Percentiles rank a stretch among this genome's conserved stretches.
Conservation (phyloP, 2,329 filamentous ascomycete genomes). For the Ceratocystis huliohia region DNA sequence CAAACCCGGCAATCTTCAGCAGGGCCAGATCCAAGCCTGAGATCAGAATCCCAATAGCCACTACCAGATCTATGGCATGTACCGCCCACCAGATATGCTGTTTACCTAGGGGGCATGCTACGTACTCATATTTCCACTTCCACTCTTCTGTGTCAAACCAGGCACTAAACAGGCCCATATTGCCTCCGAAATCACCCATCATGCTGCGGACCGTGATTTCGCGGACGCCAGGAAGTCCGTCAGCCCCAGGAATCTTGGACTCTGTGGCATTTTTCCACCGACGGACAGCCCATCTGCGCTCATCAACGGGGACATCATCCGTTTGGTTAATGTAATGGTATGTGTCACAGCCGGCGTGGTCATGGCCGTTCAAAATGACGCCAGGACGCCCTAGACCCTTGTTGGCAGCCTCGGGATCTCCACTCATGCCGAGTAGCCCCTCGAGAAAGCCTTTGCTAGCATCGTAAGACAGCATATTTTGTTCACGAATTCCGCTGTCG, state of each 20-base stretch:
- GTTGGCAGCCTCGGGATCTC: slow-evolving; percentile 44
- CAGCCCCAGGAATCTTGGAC: slow-evolving; percentile 31
- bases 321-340: slow-evolving; percentile 67
- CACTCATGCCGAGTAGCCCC: slow-evolving; percentile 68
- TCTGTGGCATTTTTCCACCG: slow-evolving; percentile 36
- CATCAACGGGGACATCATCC: slow-evolving; percentile 29
- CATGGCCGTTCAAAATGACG: slow-evolving; percentile 81
- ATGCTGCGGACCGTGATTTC: slow-evolving; percentile 93
- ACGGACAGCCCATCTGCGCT: slow-evolving; percentile 39
- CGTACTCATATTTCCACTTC: slow-evolving; percentile 75
- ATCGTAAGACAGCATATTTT: slow-evolving; percentile 72
- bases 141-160: slow-evolving; percentile 69
- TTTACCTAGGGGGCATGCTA: slow-evolving; percentile 62
- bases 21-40: slow-evolving; percentile 4
- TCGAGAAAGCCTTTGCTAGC: slow-evolving; percentile 66
- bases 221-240: slow-evolving; percentile 51
- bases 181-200: slow-evolving; percentile 95
- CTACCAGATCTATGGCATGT: slow-evolving; percentile 13
- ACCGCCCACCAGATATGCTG: slow-evolving; percentile 82
- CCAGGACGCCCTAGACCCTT: slow-evolving; percentile 57
- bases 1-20: slow-evolving; percentile 9
- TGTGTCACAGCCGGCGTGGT: slow-evolving; percentile 87
- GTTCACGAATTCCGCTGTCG: slow-evolving; percentile 66
- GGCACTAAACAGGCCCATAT: slow-evolving; percentile 72
- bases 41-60: slow-evolving; percentile 4